Conservation (phyloP, 129 eudicot genomes). For the Solidago caesia region DNA sequence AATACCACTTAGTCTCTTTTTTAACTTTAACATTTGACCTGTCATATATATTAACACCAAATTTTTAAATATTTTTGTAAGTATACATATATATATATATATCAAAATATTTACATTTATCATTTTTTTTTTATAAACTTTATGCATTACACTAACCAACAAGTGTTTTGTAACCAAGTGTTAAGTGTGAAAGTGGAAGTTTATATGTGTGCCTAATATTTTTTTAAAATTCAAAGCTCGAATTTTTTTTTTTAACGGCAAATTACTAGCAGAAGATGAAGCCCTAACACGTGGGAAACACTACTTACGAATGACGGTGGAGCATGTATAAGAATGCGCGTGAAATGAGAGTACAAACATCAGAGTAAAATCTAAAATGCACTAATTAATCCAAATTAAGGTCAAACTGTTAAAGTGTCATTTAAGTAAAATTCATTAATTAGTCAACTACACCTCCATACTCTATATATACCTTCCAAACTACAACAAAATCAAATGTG, state of each 20-base stretch:
- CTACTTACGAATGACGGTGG: conserved; percentile 16
- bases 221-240: neutral
- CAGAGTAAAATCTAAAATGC: neutral
- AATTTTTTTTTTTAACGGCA: neutral
- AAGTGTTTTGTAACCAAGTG: no score
- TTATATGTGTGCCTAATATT: neutral
- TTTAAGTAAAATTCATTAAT: conserved; percentile 13
- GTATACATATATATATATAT: no score
- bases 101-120: no score
- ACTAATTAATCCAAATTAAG: neutral
- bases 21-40: no score
- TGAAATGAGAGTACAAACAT: conserved; percentile 8
- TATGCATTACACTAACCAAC: no score
- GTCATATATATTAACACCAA: no score
- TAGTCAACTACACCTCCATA: conserved; percentile 19
- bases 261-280: neutral
- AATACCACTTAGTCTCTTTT: no score
- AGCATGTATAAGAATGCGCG: conserved; percentile 16
- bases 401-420: conserved; percentile 40
- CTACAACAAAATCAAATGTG: conserved; percentile 17
- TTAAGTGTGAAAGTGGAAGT: neutral
- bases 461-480: conserved; percentile 42
- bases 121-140: no score
- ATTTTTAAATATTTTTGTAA: no score
- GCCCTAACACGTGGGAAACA: conserved; percentile 23